phyloP scores from a whole-genome alignment of 1,139 yeast species.

The Hyphopichia burtonii region DNA sequence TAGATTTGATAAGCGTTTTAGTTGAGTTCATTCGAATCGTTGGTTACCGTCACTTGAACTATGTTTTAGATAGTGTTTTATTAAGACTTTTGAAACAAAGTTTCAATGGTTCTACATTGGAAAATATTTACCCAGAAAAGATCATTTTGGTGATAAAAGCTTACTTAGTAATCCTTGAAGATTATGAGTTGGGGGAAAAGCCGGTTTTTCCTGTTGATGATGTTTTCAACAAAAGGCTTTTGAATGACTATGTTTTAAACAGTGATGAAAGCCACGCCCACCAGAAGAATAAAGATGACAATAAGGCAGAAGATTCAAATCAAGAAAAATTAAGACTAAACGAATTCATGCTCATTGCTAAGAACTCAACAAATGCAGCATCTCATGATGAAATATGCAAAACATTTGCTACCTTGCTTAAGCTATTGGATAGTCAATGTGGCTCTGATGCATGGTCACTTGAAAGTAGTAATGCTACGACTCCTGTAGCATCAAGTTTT shows the following conservation, averaged over 20 bases:
- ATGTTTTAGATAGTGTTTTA: conserved; percentile 73
- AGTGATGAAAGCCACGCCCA: conserved; percentile 1
- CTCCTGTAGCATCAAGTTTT: conserved; percentile 10
- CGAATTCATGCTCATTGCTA: conserved; percentile 40
- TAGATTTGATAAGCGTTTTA: conserved; percentile 59
- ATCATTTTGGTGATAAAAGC: conserved; percentile 68
- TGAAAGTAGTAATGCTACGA: conserved; percentile 15
- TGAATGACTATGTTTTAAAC: conserved; percentile 4
- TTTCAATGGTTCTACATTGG: conserved; percentile 57
- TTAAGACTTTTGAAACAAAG: conserved; percentile 58
- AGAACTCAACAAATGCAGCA: conserved; percentile 45
- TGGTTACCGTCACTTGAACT: conserved; percentile 78
- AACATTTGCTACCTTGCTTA: conserved; percentile 57
- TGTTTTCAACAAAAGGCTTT: conserved; percentile 25
- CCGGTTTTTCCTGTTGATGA: conserved; percentile 80
- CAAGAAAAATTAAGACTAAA: conserved; percentile 10
- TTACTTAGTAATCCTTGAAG: conserved; percentile 67
- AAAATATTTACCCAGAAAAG: conserved; percentile 66
- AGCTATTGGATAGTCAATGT: conserved; percentile 58
- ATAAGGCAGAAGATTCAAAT: background rate
- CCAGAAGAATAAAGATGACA: background rate
- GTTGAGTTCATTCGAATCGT: conserved; percentile 72
- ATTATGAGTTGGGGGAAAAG: conserved; percentile 51
- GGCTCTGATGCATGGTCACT: conserved; percentile 44
- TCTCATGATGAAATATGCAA: conserved; percentile 76